Percentiles rank a stretch among this genome's conserved stretches.
Conservation (phyloP, 352 stramenopile species). For the Globisporangium mamillatum region DNA sequence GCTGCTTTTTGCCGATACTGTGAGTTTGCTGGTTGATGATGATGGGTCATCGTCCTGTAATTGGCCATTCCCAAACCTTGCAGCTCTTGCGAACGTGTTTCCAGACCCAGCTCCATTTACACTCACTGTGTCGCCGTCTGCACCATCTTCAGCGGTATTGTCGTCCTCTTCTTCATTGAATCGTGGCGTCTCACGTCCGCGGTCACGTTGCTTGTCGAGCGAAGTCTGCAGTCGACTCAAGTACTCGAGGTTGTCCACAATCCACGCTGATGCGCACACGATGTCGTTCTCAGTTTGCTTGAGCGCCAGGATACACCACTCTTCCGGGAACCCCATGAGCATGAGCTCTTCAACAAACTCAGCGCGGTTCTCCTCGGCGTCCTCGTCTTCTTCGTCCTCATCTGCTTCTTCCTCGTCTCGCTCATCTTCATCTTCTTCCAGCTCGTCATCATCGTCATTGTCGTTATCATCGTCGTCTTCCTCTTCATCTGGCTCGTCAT, state of each 20-base stretch:
- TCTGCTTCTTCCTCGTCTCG: slow-evolving; percentile 45
- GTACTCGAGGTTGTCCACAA: slow-evolving; percentile 93
- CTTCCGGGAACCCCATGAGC: slow-evolving; percentile 91
- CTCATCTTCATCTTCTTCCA: slow-evolving; percentile 24
- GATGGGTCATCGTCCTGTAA: neutral
- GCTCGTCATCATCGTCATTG: slow-evolving; percentile 11
- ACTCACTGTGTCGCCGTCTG: neutral
- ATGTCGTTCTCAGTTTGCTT: slow-evolving; percentile 92
- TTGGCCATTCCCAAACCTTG: neutral
- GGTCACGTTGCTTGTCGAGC: slow-evolving; percentile 66
- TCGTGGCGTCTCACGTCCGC: slow-evolving; percentile 28
- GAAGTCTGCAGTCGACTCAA: slow-evolving; percentile 77
- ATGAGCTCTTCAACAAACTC: slow-evolving; percentile 91
- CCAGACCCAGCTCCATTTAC: neutral
- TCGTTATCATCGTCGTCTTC: slow-evolving; percentile 15
- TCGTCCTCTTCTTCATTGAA: slow-evolving; percentile 79
- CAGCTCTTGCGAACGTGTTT: neutral
- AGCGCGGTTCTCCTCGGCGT: slow-evolving; percentile 43
- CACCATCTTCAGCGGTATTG: slow-evolving; percentile 2
- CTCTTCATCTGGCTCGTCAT: neutral
- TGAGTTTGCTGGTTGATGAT: neutral
- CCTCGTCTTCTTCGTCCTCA: slow-evolving; percentile 49
- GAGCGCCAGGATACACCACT: slow-evolving; percentile 89
- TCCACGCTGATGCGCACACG: slow-evolving; percentile 88
- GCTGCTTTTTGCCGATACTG: neutral